Evolutionary conservation across 495 filamentous ascomycete species (phyloP), one percentile per base, ranked within the genome.

Genomic region (Xylaria venustula): DNA sequence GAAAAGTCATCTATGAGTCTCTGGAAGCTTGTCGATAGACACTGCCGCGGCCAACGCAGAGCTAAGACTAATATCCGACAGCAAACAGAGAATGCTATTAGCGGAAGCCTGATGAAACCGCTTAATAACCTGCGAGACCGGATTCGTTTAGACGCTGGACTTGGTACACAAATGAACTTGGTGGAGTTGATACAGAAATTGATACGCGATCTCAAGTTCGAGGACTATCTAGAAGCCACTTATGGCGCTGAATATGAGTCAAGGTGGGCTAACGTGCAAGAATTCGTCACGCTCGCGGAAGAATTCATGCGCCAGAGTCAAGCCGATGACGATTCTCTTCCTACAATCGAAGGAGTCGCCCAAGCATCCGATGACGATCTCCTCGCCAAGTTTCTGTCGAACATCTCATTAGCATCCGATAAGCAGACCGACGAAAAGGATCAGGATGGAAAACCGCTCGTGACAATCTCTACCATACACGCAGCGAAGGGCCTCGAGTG

Each of bases 401-500:
- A 98, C 71, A 87, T 97, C 4, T 87, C 93, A 0, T 75, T 99
- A 23, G 89, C 92, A 1, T 87, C 89, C 0, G 93, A 97, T 66
- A 81, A 88, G 0, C 84, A 84, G 50, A 79, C 80, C 17, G 82
- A 86, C 9, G 83, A 85, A 1, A 80, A 80, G 1, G 79, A 84
- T 19, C 77, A 85, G n/a, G 69, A 76, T n/a, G 70, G 59, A 23
- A 77, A 82, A 20, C 82, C 86, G 12, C 85, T 89, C 67, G 86
- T 98, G 14, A 97, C 92, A 2, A 90, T 99, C 15, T 97, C 91
- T 12, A 99, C 95, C 0, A 97, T 99, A 23, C 95, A 99, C 69
- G 91, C 93, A 0, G 92, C 95, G 0, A 99, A 99, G 71, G 93
- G 95, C 3, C 79, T 99, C 0, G 95, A 99, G 69, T 99, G 95